Base-by-base conservation (phyloP, 139 green algal species). In the Micromonas commoda region DNA sequence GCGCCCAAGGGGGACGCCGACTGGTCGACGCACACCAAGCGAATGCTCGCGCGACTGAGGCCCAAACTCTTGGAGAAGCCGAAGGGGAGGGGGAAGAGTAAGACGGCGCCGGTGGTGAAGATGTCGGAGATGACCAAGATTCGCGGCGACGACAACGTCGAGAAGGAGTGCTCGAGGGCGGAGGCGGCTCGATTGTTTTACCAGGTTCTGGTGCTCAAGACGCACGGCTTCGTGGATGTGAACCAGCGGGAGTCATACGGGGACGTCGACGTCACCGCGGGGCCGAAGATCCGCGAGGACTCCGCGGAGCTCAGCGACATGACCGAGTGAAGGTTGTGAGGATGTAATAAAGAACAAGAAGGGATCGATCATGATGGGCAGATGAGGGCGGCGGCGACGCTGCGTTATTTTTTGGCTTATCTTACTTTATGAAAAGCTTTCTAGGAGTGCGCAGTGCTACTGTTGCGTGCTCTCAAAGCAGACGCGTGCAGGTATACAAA, bases 111-210 rank as follows among this genome's bases (percentile, higher is more conserved):
- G 45, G 9, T 16, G 45, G 45, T 57, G 9, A 57, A 57, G 45
- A 16, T 57, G 45, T 23, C 9, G 9, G 45, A 57, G 45, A 57
- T 57, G 45, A 9, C 16, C 9, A 57, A 57, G 45, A 16, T 23
- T 57, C 9, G 9, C 45, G 45, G 45, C 9, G 16, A 9, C 9
- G 45, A 57, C 9, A 57, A 9, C n/a, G n/a, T n/a, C n/a, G n/a
- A n/a, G 45, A 57, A 57, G 45, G 9, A 9, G 45, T 57, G 45
- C 45, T 23, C 45, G 9, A 57, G 23, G 24, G 9, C 26, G 31
- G 68, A 75, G 20, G 68, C 68, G 35, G 68, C 68, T 19, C 26
- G 38, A 3, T 38, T 75, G 68, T 75, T 75, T 39, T 75, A 75
- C 37, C 68, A 75, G 53, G 68, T 75, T 35, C 53, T 75, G 37